Percentiles rank a stretch among this genome's conserved stretches.
phyloP scores from a whole-genome alignment of 108 stramenopile species.

The Skeletonema costatum region DNA sequence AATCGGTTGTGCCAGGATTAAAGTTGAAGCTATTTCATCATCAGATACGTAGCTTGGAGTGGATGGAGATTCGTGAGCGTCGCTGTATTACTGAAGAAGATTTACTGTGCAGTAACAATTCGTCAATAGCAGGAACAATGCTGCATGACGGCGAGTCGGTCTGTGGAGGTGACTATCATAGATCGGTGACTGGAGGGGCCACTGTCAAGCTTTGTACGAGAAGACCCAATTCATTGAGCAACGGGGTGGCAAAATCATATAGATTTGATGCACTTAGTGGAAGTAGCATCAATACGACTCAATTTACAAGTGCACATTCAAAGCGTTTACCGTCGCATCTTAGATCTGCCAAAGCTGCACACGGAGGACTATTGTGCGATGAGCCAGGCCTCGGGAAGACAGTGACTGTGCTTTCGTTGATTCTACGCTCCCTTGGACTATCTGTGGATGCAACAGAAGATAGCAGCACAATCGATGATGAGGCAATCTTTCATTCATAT shows the following conservation, averaged over 20 bases:
- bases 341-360: conserved; percentile 21
- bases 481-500: conserved; percentile 62
- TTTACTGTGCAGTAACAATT: conserved; percentile 1
- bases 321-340: neutral
- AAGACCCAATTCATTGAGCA: neutral
- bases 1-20: conserved; percentile 71
- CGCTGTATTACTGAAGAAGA: conserved; percentile 43
- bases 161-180: conserved; percentile 57
- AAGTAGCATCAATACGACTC: neutral
- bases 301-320: no score
- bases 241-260: neutral
- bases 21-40: conserved; percentile 66
- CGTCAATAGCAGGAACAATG: conserved; percentile 2
- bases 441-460: conserved; percentile 32
- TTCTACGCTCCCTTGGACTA: conserved; percentile 73
- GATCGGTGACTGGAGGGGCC: conserved; percentile 69
- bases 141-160: conserved; percentile 4
- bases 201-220: conserved; percentile 39
- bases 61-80: conserved; percentile 79
- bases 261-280: conserved; percentile 34
- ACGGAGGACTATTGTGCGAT: conserved; percentile 69
- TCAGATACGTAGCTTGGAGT: conserved; percentile 72
- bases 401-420: conserved; percentile 75
- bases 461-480: conserved; percentile 22
- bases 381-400: conserved; percentile 85